Conservation (phyloP, 805 yeast species). For the Naumovozyma castellii region DNA sequence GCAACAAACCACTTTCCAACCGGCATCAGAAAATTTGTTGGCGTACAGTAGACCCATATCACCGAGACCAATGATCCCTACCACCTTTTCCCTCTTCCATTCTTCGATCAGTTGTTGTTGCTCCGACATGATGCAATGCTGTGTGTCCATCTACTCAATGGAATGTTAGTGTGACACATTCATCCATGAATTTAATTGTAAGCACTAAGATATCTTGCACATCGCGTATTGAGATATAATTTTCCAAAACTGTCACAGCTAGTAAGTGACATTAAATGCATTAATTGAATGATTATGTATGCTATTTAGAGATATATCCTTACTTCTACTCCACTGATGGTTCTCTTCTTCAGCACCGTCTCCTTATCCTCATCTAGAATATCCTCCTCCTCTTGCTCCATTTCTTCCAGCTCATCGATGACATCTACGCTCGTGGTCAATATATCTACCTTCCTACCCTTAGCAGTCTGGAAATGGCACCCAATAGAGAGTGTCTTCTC, state of each 20-base stretch:
- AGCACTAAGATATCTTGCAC: background rate
- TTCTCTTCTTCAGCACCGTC: slow-evolving; percentile 29
- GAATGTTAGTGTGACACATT: no score
- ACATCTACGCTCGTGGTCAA: slow-evolving; percentile 59
- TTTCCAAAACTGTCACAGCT: no score
- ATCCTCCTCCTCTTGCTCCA: slow-evolving; percentile 21
- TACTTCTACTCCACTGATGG: slow-evolving; percentile 37
- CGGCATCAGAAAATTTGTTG: slow-evolving; percentile 60
- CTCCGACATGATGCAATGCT: slow-evolving; percentile 2
- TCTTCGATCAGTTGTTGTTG: slow-evolving; percentile 7
- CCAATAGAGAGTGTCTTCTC: slow-evolving; percentile 57
- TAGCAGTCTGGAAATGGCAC: slow-evolving; percentile 43
- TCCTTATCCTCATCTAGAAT: slow-evolving; percentile 28
- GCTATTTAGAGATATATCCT: slow-evolving; percentile 27
- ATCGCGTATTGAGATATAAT: background rate
- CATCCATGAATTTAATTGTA: no score
- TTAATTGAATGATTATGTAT: no score
- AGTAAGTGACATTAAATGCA: no score
- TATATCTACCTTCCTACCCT: slow-evolving; percentile 46
- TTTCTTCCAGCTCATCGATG: slow-evolving; percentile 52
- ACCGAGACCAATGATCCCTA: slow-evolving; percentile 93
- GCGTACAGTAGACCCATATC: slow-evolving; percentile 96
- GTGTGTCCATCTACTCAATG: background rate
- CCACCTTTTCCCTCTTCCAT: slow-evolving; percentile 41
- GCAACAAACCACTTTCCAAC: slow-evolving; percentile 85